Evolutionary conservation across 331 rosid species (phyloP), one percentile per base, ranked within the genome.

Genomic region (Arachis monticola): DNA sequence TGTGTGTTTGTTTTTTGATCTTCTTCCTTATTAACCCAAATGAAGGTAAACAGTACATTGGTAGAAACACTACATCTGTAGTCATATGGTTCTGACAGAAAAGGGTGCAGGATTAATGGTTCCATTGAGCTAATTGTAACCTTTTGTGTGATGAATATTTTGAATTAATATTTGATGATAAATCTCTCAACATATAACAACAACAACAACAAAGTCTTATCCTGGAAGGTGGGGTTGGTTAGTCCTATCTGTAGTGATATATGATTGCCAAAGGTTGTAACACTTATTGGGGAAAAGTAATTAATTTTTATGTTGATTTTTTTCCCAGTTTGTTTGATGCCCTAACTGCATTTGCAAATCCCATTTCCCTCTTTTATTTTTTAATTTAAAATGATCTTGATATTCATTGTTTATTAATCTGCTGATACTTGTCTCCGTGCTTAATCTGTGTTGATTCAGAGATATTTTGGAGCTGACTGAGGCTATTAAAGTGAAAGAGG

Each of bases 401-500:
- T 35, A 35, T 35, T 2, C 40, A 57, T 67, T 69, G 22, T 72
- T 75, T 56, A 38, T 75, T 52, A 44, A 57, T 71, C 48, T 32
- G 60, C 73, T 73, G 60, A 73, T 50, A 6, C 38, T 59, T 66
- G 47, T 70, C 22, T 42, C 53, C 46, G 38, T 81, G 74, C 22
- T 59, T 56, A 48, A 44, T 56, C 51, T 73, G 70, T 45, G 8
- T 35, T 6, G 67, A 12, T 59, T 73, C 88, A 92, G 99, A 80
- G 95, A 84, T 77, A 83, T 86, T 75, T 83, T 88, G 85, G 99
- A 85, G 90, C 85, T 92, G 70, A 80, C 83, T 0, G 99, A 85
- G 86, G 97, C 97, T 76, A 84, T 92, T 58, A 85, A 74, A 87
- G 88, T 88, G 64, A 95, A 95, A 81, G 99, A 90, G 75, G 81